Percentiles rank a stretch among this genome's conserved stretches.
Conservation (phyloP, 148 eudicot species). For the Drosera capensis region DNA sequence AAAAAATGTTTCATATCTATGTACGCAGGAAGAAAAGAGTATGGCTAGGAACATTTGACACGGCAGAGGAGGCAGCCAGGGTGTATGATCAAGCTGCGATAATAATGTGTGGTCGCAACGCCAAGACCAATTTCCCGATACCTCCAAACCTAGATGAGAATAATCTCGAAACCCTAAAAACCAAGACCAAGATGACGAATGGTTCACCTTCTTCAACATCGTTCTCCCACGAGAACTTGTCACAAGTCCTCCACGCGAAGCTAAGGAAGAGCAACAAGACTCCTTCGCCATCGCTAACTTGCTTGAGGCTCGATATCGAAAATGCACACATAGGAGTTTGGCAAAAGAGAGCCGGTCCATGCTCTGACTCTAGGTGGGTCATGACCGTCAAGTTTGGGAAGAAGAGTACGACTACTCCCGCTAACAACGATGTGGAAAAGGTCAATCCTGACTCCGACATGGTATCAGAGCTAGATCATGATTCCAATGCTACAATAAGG, state of each 20-base stretch:
- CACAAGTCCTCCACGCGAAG: conserved; percentile 35
- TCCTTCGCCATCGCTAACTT: conserved; percentile 43
- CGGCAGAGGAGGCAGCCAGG: conserved; percentile 29
- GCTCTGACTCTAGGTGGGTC: conserved; percentile 39
- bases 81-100: conserved; percentile 29
- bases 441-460: background rate
- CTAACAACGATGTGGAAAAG: conserved; percentile 1
- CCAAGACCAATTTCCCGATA: conserved; percentile 26
- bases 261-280: conserved; percentile 30
- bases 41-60: conserved; percentile 34
- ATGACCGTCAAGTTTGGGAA: conserved; percentile 30
- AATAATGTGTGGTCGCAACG: conserved; percentile 28
- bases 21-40: conserved; percentile 27
- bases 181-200: background rate
- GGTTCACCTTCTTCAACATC: background rate
- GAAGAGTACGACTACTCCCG: conserved; percentile 5
- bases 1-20: background rate
- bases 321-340: conserved; percentile 49
- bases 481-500: too few relatives aligned
- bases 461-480: background rate
- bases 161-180: conserved; percentile 1
- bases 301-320: conserved; percentile 51
- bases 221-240: conserved; percentile 8
- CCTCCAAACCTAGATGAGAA: conserved; percentile 11
- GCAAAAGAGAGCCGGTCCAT: conserved; percentile 41